These are phyloP conservation scores for Stephanodiscus triporus DNA, from an alignment of 108 stramenopile species.

Conservation along the genomic window DNA sequence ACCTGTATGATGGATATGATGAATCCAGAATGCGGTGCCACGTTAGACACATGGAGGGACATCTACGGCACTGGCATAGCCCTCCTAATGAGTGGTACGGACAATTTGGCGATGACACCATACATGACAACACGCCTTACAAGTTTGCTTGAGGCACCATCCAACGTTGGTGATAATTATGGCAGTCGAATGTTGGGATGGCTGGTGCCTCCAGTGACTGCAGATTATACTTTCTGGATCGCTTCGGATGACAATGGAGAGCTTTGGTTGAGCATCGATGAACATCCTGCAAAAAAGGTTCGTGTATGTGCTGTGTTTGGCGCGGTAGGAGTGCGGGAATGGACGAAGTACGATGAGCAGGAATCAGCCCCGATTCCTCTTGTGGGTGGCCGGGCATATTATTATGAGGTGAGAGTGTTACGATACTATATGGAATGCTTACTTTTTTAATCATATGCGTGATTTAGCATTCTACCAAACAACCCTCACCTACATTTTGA, in stretches of 20 bases:
- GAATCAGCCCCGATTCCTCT: background rate
- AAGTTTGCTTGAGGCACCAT: slow-evolving; percentile 13
- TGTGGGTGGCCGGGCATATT: background rate
- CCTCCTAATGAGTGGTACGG: slow-evolving; percentile 8
- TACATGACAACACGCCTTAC: background rate
- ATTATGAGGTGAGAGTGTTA: background rate
- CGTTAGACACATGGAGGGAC: slow-evolving; percentile 12
- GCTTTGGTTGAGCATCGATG: slow-evolving; percentile 20
- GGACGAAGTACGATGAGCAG: background rate
- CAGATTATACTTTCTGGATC: slow-evolving; percentile 17
- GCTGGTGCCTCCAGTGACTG: slow-evolving; percentile 21
- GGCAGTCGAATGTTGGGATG: slow-evolving; percentile 23
- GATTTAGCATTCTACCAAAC: too few species aligned
- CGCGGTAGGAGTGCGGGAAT: background rate
- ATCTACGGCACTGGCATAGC: slow-evolving; percentile 2
- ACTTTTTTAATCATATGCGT: too few species aligned
- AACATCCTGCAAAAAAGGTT: background rate
- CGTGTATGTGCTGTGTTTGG: background rate
- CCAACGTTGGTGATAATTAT: slow-evolving; percentile 11
- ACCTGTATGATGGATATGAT: background rate
- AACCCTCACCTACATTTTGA: too few species aligned
- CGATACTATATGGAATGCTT: too few species aligned
- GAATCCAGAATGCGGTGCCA: slow-evolving; percentile 5
- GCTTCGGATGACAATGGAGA: slow-evolving; percentile 29
- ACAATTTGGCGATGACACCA: slow-evolving; percentile 10